phyloP scores from a whole-genome alignment of 495 filamentous ascomycete genomes.

The Lepidopterella palustris region DNA sequence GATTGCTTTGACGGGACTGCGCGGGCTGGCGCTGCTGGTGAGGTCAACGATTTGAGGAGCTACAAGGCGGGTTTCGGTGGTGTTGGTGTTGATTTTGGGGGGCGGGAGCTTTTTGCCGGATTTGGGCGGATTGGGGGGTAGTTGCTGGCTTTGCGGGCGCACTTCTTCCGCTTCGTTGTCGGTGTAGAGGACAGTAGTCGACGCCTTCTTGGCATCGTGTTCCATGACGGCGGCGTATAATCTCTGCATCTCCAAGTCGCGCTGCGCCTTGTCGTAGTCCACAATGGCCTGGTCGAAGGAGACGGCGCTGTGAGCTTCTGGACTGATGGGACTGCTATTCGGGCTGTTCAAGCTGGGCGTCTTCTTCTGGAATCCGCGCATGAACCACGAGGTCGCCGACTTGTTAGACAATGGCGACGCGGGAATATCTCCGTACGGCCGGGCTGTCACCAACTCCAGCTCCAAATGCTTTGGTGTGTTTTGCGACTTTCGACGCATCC shows the following conservation, averaged over 20 bases:
- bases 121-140: not conserved
- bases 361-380: slow-evolving; percentile 29
- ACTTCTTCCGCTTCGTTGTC: slow-evolving; percentile 15
- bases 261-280: slow-evolving; percentile 60
- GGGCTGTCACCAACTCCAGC: slow-evolving; percentile 58
- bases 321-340: slow-evolving; percentile 29
- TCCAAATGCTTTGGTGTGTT: slow-evolving; percentile 43
- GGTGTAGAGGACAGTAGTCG: not conserved
- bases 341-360: slow-evolving; percentile 38
- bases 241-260: slow-evolving; percentile 76
- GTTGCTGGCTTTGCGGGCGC: slow-evolving; percentile 3
- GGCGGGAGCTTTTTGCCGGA: slow-evolving; percentile 5
- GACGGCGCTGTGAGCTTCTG: slow-evolving; percentile 41
- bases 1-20: slow-evolving; percentile 34
- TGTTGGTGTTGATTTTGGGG: slow-evolving; percentile 11
- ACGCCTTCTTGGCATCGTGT: slow-evolving; percentile 62
- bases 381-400: slow-evolving; percentile 40
- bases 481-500: slow-evolving; percentile 50
- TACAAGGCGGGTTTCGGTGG: not conserved
- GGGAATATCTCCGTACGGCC: slow-evolving; percentile 35
- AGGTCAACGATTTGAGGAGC: too few relatives aligned
- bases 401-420: slow-evolving; percentile 33
- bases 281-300: slow-evolving; percentile 72
- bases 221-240: slow-evolving; percentile 90
- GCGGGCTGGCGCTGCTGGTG: slow-evolving; percentile 24